Evolutionary conservation across 2,329 filamentous ascomycete genomes (phyloP), one percentile per base, ranked within the genome.

Genomic region (Colletotrichum sp.): DNA sequence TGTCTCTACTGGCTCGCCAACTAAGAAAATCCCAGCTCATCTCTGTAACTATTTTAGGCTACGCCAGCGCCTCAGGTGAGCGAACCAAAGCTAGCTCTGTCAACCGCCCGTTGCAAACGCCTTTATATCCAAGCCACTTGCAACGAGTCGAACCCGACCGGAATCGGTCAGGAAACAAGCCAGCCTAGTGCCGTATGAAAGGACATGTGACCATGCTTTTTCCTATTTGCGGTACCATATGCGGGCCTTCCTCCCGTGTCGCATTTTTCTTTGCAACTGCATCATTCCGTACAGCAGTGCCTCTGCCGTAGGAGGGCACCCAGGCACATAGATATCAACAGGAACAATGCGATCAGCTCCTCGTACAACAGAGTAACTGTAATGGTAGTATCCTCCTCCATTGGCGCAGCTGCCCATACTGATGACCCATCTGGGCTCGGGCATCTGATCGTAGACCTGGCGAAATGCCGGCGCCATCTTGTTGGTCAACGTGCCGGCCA

Each of bases 371-470:
- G 89, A 92, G 87, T 96, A 96, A 85, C 92, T 94, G 87, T 96
- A 96, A 86, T 96, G 95, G 85, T 96, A 96, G 87, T 96, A 96
- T 69, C 95, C 95, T 77, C 95, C 95, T 68, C 95, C 94, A 85
- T 96, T 96, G 76, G 95, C 95, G 84, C 95, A 96, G 81, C 92
- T 95, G 12, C 95, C 95, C 95, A 96, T 96, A 80, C 92, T 94
- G 81, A 92, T 85, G 80, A 96, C 95, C 95, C 95, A 98, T 82
- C 94, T 91, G 21, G 95, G 95, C 36, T 98, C 95, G 34, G 95
- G 95, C 95, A 98, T 98, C 89, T 98, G 96, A 85, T 98, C 96
- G 88, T 98, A 98, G 77, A 98, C 93, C 87, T 97, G 95, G 85
- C 96, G 91, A 82, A 98, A 88, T 39, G 96, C 96, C 3, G 96